Evolutionary conservation across 2,329 filamentous ascomycete species (phyloP), one percentile per base, ranked within the genome.

Genomic region (Xylariales sp.): DNA sequence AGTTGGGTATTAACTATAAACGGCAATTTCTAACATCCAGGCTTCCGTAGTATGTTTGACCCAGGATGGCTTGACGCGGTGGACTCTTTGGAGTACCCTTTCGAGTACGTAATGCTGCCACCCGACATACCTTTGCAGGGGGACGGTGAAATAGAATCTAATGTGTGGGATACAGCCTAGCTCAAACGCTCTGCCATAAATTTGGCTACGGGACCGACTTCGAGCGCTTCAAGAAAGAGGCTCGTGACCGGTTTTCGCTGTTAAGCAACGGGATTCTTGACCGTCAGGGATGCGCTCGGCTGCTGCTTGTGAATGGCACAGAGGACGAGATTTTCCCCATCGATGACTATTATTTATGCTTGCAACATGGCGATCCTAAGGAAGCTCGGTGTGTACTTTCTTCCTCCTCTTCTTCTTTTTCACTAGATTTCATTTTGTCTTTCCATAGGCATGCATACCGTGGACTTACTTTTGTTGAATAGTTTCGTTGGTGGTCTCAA

Each of bases 321-420:
- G 81, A 85, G 36, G 87, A 89, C 73, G 86, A 88, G 78, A 88
- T 89, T 55, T 89, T 89, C 76, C 87, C 87, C 0, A 86, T 89
- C 53, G 87, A 89, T 71, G 87, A 89, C 71, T 85, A 86, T 64
- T 85, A 86, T 70, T 75, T 89, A 48, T 84, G 84, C 32, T 72
- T 89, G 54, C 79, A 83, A 72, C 83, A 85, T 74, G 87, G 86
- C 0, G 74, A 78, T 23, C 82, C 85, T 1, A 89, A 89, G 77
- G 82, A 86, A 72, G 85, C 80, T 46, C 73, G 75, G 75, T 77
- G 67, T 54, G 72, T 71, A 41, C 23, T 36, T 10, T 12, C 10
- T 16, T 14, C 12, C 34, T 55, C 34, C n/a, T 23, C 23, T 23
- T 23, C 23, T 23, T 23, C 23, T 23, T 23, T 23, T 23, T 23